phyloP scores from a whole-genome alignment of 2,329 filamentous ascomycete species.

The Claviceps fusiformis region DNA sequence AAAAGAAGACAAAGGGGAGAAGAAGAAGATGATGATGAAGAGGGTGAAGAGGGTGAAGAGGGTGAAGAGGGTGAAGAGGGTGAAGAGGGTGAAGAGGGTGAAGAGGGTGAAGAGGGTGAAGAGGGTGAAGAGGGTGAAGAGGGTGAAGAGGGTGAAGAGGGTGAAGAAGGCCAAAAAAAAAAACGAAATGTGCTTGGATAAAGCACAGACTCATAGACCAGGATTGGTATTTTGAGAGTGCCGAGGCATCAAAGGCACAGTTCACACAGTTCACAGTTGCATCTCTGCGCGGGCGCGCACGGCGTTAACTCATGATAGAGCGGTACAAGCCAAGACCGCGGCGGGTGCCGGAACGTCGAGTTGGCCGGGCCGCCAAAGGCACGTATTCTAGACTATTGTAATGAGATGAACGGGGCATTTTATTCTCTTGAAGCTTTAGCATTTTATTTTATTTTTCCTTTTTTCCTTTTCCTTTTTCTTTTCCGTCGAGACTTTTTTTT shows the following conservation, averaged over 20 bases:
- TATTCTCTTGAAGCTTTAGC: not conserved
- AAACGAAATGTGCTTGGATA: not conserved
- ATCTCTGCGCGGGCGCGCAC: slow-evolving; percentile 2
- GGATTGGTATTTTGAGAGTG: not conserved
- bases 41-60: too few relatives aligned
- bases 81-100: too few relatives aligned
- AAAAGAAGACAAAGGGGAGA: not conserved
- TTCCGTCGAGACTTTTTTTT: not conserved
- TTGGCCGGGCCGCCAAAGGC: slow-evolving; percentile 2
- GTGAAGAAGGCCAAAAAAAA: too few relatives aligned
- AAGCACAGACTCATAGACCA: slow-evolving; percentile 4
- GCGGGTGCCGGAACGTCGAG: not conserved
- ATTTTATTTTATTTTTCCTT: not conserved
- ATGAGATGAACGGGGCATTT: not conserved
- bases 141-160: too few relatives aligned
- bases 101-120: too few relatives aligned
- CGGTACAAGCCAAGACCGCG: slow-evolving; percentile 11
- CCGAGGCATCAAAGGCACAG: too few relatives aligned
- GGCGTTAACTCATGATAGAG: slow-evolving; percentile 16
- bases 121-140: too few relatives aligned
- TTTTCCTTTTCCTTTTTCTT: not conserved
- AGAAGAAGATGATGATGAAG: not conserved
- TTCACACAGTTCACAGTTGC: too few relatives aligned
- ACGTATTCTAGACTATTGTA: slow-evolving; percentile 1
- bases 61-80: too few relatives aligned